Conservation (phyloP, 371 early-diverging fungal genomes). For the Capillidium rhysosporum region DNA sequence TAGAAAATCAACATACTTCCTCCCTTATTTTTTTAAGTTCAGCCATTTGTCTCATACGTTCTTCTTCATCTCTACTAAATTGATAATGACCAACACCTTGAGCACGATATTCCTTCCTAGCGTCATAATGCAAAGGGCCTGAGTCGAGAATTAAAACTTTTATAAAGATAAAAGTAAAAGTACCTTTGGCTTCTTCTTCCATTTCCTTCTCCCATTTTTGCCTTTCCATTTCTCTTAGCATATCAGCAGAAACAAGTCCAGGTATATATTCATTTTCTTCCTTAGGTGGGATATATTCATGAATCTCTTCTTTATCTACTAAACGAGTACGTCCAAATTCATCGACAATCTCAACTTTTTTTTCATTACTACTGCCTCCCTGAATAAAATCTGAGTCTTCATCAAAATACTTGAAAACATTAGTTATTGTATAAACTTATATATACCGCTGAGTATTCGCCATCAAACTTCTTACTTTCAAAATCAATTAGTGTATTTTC, state of each 20-base stretch:
- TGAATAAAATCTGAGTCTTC: neutral
- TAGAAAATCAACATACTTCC: neutral
- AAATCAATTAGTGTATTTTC: neutral
- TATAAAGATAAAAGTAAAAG: neutral
- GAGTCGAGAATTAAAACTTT: neutral
- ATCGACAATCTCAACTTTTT: slow-evolving; percentile 59
- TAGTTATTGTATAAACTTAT: neutral
- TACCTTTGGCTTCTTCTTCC: slow-evolving; percentile 1
- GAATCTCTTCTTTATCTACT: slow-evolving; percentile 30
- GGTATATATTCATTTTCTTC: neutral
- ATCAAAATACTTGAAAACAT: neutral
- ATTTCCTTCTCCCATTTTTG: slow-evolving; percentile 17
- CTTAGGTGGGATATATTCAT: slow-evolving; percentile 11
- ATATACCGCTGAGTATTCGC: neutral
- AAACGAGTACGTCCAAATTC: slow-evolving; percentile 58
- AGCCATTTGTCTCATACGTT: neutral
- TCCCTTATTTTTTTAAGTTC: neutral
- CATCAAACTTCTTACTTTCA: neutral
- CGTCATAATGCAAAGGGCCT: neutral
- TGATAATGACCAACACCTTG: neutral
- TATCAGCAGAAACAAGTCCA: slow-evolving; percentile 13
- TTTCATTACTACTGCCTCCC: neutral
- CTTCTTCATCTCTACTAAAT: neutral
- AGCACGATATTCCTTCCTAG: neutral
- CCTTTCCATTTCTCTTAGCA: slow-evolving; percentile 16